phyloP scores from a whole-genome alignment of 2,329 filamentous ascomycete genomes.

The Nemania diffusa region DNA sequence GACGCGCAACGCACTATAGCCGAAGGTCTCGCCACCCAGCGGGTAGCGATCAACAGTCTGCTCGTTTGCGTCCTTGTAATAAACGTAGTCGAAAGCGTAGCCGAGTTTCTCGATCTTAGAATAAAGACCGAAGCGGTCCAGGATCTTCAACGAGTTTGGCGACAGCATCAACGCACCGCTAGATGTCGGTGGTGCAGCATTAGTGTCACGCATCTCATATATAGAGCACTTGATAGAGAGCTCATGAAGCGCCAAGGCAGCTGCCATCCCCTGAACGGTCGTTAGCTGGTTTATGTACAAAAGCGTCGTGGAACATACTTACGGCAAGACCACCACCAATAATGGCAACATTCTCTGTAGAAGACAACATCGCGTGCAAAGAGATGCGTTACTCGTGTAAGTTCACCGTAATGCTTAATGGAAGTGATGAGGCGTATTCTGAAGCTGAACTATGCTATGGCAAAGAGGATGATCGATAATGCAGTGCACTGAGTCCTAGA shows the following conservation, averaged over 20 bases:
- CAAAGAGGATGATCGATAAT: neutral
- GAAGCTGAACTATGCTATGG: neutral
- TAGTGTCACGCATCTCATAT: constrained; percentile 55
- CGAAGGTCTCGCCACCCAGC: constrained; percentile 40
- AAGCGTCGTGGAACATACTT: neutral
- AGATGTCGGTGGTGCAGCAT: constrained; percentile 55
- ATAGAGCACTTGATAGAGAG: constrained; percentile 57
- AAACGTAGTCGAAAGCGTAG: constrained; percentile 61
- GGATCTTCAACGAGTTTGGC: constrained; percentile 66
- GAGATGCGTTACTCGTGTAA: neutral
- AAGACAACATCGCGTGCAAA: constrained; percentile 6
- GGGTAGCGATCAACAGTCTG: constrained; percentile 53
- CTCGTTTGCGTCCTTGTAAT: constrained; percentile 55
- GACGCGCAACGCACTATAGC: constrained; percentile 64
- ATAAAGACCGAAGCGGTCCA: constrained; percentile 63
- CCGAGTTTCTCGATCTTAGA: constrained; percentile 55
- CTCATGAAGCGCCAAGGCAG: constrained; percentile 65
- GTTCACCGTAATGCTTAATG: no score
- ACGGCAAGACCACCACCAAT: constrained; percentile 27
- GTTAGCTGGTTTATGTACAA: neutral
- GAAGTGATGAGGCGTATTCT: neutral
- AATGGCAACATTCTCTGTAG: constrained; percentile 18
- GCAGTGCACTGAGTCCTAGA: neutral
- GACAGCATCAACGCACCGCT: constrained; percentile 69
- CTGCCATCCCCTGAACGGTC: constrained; percentile 56